Evolutionary conservation across 108 stramenopile genomes (phyloP).

Genomic region (Aurantiochytrium sp.): DNA sequence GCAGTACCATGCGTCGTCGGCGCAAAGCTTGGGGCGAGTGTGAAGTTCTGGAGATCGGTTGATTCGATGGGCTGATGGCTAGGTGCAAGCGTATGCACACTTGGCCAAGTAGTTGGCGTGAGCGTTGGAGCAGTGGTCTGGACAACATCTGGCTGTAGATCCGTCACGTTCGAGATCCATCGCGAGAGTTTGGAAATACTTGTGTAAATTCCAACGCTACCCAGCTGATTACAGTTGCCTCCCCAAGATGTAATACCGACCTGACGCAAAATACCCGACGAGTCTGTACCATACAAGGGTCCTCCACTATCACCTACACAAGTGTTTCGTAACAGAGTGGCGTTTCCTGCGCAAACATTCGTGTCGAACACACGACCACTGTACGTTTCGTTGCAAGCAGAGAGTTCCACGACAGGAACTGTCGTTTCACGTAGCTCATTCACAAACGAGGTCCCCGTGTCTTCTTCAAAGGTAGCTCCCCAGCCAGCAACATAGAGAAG

Average conservation of each 20-base stretch:
- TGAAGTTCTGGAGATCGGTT: too few relatives aligned
- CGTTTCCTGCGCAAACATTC: background rate
- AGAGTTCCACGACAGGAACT: background rate
- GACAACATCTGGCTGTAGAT: too few relatives aligned
- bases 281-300: background rate
- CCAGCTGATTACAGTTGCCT: background rate
- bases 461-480: background rate
- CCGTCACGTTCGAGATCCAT: background rate
- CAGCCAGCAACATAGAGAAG: background rate
- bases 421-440: background rate
- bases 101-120: too few relatives aligned
- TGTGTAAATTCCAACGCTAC: background rate
- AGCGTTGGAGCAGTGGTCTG: too few relatives aligned
- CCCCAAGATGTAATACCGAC: background rate
- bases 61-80: too few relatives aligned
- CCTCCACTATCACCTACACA: background rate
- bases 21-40: too few relatives aligned
- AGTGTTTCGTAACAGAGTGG: background rate
- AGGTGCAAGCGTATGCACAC: too few relatives aligned
- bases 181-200: background rate
- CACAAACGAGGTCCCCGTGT: background rate
- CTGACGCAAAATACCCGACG: background rate
- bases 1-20: too few relatives aligned
- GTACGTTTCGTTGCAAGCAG: background rate
- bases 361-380: background rate